Percentiles rank a stretch among this genome's conserved stretches.
phyloP scores from a whole-genome alignment of 192 early-diverging fungal species.

The Thamnidium elegans region DNA sequence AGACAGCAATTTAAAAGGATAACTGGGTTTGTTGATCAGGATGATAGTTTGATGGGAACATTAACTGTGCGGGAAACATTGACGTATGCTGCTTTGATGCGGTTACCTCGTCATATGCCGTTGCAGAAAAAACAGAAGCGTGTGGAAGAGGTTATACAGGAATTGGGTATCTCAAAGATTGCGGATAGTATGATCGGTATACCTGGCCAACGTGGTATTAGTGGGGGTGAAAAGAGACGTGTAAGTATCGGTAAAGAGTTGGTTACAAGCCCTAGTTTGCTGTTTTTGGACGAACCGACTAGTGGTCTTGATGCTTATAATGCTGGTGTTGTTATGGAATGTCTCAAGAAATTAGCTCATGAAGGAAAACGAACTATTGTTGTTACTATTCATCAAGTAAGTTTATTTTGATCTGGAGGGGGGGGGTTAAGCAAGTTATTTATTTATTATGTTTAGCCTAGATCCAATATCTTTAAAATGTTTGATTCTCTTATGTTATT shows the following conservation, averaged over 20 bases:
- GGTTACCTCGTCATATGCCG: conserved; percentile 58
- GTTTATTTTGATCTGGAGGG: too few relatives aligned
- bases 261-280: conserved; percentile 70
- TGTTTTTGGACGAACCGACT: conserved; percentile 74
- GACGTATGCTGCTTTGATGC: conserved; percentile 70
- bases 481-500: conserved; percentile 65
- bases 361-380: conserved; percentile 66
- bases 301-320: conserved; percentile 70
- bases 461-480: conserved; percentile 52
- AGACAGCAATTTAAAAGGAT: conserved; percentile 51
- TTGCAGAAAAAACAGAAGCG: conserved; percentile 45
- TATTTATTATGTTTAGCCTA: conserved; percentile 30
- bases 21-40: conserved; percentile 85
- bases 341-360: conserved; percentile 60
- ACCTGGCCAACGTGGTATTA: conserved; percentile 61
- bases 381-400: conserved; percentile 79
- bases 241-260: conserved; percentile 81
- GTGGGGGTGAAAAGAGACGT: conserved; percentile 78
- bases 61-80: conserved; percentile 91
- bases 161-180: conserved; percentile 55
- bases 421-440: too few relatives aligned
- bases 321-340: conserved; percentile 79
- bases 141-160: conserved; percentile 49
- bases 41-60: conserved; percentile 82
- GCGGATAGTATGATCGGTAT: conserved; percentile 54